These are phyloP conservation scores for Lignosus rhinocerotis DNA, from an alignment of 1,284 basidiomycete genomes.

Conservation along the genomic window DNA sequence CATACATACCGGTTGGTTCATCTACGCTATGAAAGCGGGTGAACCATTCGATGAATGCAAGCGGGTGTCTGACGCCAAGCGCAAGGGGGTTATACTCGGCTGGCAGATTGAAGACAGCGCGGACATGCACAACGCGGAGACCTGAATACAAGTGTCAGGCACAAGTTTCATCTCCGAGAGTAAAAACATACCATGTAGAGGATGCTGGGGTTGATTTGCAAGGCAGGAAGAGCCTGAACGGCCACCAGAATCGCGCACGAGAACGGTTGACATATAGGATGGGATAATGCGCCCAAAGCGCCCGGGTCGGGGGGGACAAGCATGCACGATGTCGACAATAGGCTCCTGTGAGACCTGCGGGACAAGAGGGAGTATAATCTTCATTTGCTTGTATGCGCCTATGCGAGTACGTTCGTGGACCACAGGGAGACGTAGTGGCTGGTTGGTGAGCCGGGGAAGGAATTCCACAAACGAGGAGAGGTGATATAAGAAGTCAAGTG, in stretches of 20 bases:
- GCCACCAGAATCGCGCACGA: background rate
- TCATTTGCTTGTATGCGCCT: background rate
- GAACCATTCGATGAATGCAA: background rate
- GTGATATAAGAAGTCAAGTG: background rate
- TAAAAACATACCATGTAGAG: background rate
- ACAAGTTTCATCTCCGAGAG: no score
- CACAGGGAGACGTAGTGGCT: background rate
- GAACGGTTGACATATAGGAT: background rate
- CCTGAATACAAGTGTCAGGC: background rate
- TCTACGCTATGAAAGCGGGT: background rate
- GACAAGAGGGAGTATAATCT: background rate
- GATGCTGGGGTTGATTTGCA: background rate
- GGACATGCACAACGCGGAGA: background rate
- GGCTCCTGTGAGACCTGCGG: background rate
- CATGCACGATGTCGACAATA: background rate
- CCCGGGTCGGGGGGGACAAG: background rate
- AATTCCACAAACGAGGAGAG: background rate
- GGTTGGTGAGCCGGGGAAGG: background rate
- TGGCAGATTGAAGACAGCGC: background rate
- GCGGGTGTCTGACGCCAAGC: background rate
- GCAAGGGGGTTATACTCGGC: background rate
- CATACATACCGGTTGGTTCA: background rate
- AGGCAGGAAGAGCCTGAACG: background rate
- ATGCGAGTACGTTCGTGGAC: background rate
- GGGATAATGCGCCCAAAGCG: background rate